Conservation (phyloP, 2,329 filamentous ascomycete species). For the Hortaea werneckii region DNA sequence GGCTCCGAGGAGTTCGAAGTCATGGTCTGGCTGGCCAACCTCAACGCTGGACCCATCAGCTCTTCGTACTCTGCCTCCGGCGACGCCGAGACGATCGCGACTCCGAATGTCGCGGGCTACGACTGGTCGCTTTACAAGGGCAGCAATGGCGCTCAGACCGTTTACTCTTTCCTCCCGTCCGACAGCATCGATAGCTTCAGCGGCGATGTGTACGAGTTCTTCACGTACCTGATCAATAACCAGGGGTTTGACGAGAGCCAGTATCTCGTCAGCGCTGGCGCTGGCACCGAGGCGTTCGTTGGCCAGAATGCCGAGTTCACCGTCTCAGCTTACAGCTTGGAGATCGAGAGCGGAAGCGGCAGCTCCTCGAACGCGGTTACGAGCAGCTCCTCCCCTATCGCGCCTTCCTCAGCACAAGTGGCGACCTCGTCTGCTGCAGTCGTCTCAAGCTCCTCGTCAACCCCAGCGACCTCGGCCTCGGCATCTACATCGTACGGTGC, state of each 20-base stretch:
- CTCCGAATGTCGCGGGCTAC: not conserved
- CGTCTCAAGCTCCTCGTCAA: not conserved
- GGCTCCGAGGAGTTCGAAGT: conserved; percentile 47
- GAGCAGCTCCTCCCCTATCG: not conserved
- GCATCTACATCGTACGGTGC: not conserved
- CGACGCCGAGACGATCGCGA: not conserved
- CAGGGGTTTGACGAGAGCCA: conserved; percentile 41
- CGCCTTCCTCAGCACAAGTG: not conserved
- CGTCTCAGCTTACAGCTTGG: conserved; percentile 8
- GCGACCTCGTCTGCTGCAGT: not conserved
- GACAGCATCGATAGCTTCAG: conserved; percentile 41
- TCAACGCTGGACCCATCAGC: conserved; percentile 34
- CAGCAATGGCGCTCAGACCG: conserved; percentile 3
- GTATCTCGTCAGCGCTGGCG: conserved; percentile 33
- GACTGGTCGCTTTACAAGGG: conserved; percentile 2
- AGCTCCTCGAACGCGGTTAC: not conserved
- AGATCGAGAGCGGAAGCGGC: not conserved
- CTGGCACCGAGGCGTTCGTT: conserved; percentile 11
- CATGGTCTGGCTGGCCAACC: conserved; percentile 54
- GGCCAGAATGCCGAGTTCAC: conserved; percentile 12
- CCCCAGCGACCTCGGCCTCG: not conserved
- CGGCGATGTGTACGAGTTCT: conserved; percentile 48
- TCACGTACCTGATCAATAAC: conserved; percentile 43
- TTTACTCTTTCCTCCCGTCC: conserved; percentile 12
- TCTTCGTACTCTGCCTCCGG: conserved; percentile 1